A percentile compares a stretch with the other conserved stretches of the same genome.
These are phyloP conservation scores for Leishmania lainsoni DNA, from an alignment of 208 protist species.

Conservation along the genomic window DNA sequence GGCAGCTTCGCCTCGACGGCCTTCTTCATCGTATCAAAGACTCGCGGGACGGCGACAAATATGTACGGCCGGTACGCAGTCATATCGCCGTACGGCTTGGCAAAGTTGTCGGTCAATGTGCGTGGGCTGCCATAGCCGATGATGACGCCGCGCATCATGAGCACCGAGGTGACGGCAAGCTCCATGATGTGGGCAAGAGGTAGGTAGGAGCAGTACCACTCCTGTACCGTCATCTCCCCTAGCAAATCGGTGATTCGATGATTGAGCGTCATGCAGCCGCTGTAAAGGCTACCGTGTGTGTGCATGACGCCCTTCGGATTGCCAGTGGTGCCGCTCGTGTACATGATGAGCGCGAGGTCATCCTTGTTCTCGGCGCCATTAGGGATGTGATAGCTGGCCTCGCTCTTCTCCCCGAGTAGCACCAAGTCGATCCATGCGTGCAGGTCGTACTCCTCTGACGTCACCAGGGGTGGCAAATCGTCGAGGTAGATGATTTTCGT, in stretches of 20 bases:
- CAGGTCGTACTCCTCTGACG: constrained; percentile 27
- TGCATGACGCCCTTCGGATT: constrained; percentile 90
- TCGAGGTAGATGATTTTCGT: constrained; percentile 73
- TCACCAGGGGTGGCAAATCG: constrained; percentile 39
- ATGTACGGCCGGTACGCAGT: constrained; percentile 72
- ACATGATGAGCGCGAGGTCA: constrained; percentile 85
- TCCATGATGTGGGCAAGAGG: constrained; percentile 95
- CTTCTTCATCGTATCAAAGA: constrained; percentile 88
- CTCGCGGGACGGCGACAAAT: constrained; percentile 81
- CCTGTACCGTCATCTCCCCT: constrained; percentile 50
- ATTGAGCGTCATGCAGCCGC: constrained; percentile 48
- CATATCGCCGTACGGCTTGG: constrained; percentile 84
- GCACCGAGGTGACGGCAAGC: constrained; percentile 59
- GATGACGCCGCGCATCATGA: constrained; percentile 67
- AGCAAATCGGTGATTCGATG: constrained; percentile 56
- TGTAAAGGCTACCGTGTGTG: constrained; percentile 76
- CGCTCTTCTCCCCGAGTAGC: constrained; percentile 44
- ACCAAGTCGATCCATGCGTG: constrained; percentile 7
- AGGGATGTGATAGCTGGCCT: constrained; percentile 31
- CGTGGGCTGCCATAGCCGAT: constrained; percentile 81
- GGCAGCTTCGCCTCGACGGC: constrained; percentile 73
- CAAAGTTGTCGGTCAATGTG: constrained; percentile 69
- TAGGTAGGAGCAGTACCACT: constrained; percentile 88
- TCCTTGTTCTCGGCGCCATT: constrained; percentile 36
- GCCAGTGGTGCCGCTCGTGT: constrained; percentile 91